Percentiles rank a stretch among this genome's conserved stretches.
Conservation (phyloP, 1,284 basidiomycete species). For the Apiotrichum mycotoxinovorans region DNA sequence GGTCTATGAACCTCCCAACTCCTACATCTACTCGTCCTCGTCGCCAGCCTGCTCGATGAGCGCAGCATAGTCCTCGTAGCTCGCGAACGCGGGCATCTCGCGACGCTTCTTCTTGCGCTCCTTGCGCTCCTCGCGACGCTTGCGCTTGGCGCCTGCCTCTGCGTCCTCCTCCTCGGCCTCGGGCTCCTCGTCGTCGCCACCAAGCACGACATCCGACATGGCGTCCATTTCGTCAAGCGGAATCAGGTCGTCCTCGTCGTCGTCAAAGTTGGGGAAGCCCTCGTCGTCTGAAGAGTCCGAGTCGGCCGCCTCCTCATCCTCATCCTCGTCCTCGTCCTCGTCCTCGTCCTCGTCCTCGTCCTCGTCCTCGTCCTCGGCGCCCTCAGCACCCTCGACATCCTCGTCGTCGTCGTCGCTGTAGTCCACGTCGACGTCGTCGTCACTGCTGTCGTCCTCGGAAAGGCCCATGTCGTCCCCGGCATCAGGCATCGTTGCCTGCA, state of each 20-base stretch:
- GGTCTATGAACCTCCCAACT: neutral
- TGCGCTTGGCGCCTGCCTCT: slow-evolving; percentile 53
- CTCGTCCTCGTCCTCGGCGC: slow-evolving; percentile 35
- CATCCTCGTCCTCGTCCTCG: slow-evolving; percentile 25
- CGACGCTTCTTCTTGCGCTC: slow-evolving; percentile 62
- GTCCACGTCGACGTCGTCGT: slow-evolving; percentile 58
- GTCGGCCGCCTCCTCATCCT: slow-evolving; percentile 20
- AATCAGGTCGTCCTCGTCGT: slow-evolving; percentile 51
- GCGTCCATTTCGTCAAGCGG: slow-evolving; percentile 45
- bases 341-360: slow-evolving; percentile 27
- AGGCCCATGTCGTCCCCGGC: slow-evolving; percentile 59
- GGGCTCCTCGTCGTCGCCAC: slow-evolving; percentile 41
- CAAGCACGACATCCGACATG: slow-evolving; percentile 41
- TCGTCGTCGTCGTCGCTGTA: slow-evolving; percentile 53
- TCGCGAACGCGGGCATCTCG: slow-evolving; percentile 84
- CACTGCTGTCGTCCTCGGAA: slow-evolving; percentile 58
- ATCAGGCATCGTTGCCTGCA: slow-evolving; percentile 74
- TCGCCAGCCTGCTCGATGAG: slow-evolving; percentile 80
- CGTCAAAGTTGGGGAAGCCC: slow-evolving; percentile 38
- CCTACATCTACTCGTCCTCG: slow-evolving; percentile 55
- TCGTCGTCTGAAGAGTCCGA: slow-evolving; percentile 14
- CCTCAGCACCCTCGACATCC: slow-evolving; percentile 37
- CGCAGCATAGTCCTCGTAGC: slow-evolving; percentile 90
- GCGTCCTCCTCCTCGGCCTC: slow-evolving; percentile 52
- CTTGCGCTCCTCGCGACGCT: slow-evolving; percentile 56